Conservation (phyloP, 164 flowering plant genomes). For the Vitis labrusca region DNA sequence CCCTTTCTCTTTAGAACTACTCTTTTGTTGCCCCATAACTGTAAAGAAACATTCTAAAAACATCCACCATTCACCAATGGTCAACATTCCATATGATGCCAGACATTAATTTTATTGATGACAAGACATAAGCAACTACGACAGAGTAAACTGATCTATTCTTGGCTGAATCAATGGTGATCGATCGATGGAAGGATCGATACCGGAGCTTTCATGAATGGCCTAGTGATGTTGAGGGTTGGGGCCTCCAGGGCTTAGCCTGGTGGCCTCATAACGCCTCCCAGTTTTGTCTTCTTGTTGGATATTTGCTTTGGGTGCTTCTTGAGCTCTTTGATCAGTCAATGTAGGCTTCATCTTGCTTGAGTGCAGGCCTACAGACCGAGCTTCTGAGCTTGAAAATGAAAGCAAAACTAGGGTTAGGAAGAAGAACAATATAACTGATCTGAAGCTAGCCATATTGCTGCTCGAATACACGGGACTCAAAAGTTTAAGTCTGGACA, state of each 20-base stretch:
- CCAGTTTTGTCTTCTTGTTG: background rate
- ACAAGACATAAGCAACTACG: no score
- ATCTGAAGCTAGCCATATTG: constrained; percentile 23
- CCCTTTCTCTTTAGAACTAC: no score
- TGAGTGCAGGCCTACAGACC: background rate
- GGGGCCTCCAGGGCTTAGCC: constrained; percentile 32
- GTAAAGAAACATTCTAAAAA: no score
- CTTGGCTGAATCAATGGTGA: no score
- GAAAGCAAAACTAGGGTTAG: constrained; percentile 13
- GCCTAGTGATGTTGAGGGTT: constrained; percentile 22
- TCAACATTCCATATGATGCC: no score
- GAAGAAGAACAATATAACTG: constrained; percentile 13
- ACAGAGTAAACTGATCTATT: no score
- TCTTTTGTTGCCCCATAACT: no score
- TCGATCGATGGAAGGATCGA: no score
- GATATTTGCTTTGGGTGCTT: constrained; percentile 11
- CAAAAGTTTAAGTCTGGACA: background rate
- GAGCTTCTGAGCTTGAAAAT: constrained; percentile 12
- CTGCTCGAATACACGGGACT: constrained; percentile 1
- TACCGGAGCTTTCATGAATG: background rate
- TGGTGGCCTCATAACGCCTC: constrained; percentile 5
- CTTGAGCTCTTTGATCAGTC: constrained; percentile 5
- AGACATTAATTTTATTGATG: no score
- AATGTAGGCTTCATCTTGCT: constrained; percentile 6
- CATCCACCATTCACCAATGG: no score